Base-by-base conservation (phyloP, 345 rosid species). In the Citrus australasica region DNA sequence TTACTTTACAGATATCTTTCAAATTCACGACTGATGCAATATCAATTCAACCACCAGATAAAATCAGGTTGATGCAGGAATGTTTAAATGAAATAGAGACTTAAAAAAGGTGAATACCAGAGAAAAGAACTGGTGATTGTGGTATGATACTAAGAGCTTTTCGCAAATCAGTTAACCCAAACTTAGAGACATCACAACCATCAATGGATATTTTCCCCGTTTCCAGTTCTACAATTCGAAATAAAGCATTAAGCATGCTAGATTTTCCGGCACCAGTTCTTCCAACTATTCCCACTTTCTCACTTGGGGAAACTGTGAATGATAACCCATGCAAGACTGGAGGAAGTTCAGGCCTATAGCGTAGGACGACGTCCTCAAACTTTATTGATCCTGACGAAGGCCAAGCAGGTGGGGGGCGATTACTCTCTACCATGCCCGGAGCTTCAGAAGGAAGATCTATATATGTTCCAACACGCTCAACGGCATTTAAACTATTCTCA, bases 211-310 rank as follows among this genome's bases (percentile, higher is more conserved):
- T 88, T 80, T 90, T 88, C 83, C 99, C 98, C 24, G 84, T 91
- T 82, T 94, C 92, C 46, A 94, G 61, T 84, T 96, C 97, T 58
- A 94, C 97, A 74, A 94, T 91, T 82, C 97, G 91, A 80, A 90
- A 94, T 71, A 94, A 86, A 69, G 98, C 97, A 88, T 94, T 96
- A 62, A 94, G 85, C 98, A 96, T 88, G 76, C 98, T 94, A 73
- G 98, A 94, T 83, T 96, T 96, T 53, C 98, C 98, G 1, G 97
- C 97, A 61, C 99, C 99, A 69, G 97, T 94, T 91, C 99, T 92
- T 84, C 99, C 98, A 66, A 94, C 99, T 46, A 96, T 90, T 59
- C 99, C 98, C 75, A 92, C 82, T 86, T 91, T 94, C 88, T 92
- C 94, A 83, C 89, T 83, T 1, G 98, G 92, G 65, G 90, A 84